Evolutionary conservation across 805 yeast species (phyloP).

Genomic region (Ogataea philodendri): DNA sequence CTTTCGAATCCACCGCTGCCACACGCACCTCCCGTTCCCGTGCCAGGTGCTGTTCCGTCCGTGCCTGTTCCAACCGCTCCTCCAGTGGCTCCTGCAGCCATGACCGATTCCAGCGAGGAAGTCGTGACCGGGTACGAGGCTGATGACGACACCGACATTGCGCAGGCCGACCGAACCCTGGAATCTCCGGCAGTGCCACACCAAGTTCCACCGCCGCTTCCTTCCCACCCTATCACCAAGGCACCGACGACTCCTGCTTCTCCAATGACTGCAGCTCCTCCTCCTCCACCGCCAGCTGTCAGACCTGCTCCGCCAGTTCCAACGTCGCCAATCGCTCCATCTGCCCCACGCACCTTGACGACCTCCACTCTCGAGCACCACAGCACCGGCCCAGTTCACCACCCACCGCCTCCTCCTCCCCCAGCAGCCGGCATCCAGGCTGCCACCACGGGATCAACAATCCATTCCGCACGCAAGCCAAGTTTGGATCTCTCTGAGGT

Average conservation of each 20-base stretch:
- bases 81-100: conserved; percentile 4
- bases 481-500: conserved; percentile 25
- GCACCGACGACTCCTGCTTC: conserved; percentile 16
- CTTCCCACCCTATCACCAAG: conserved; percentile 22
- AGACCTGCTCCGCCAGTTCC: conserved; percentile 13
- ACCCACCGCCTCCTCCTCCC: conserved; percentile 20
- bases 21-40: conserved; percentile 7
- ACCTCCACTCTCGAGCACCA: conserved; percentile 19
- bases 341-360: conserved; percentile 25
- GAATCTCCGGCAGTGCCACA: conserved; percentile 11
- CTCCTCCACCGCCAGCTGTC: conserved; percentile 8
- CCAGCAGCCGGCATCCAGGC: conserved; percentile 10
- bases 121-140: conserved; percentile 65
- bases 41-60: conserved; percentile 14
- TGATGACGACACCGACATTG: conserved; percentile 50
- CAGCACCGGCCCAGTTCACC: conserved; percentile 9
- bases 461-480: conserved; percentile 10
- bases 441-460: conserved; percentile 23
- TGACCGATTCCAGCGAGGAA: conserved; percentile 18
- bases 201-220: conserved; percentile 13
- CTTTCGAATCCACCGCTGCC: not conserved
- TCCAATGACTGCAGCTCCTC: conserved; percentile 21
- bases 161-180: conserved; percentile 13
- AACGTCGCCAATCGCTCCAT: conserved; percentile 20
- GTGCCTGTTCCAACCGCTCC: conserved; percentile 7